These are phyloP conservation scores for Colletotrichum australisinense DNA, from an alignment of 2,329 filamentous ascomycete genomes.

Conservation along the genomic window DNA sequence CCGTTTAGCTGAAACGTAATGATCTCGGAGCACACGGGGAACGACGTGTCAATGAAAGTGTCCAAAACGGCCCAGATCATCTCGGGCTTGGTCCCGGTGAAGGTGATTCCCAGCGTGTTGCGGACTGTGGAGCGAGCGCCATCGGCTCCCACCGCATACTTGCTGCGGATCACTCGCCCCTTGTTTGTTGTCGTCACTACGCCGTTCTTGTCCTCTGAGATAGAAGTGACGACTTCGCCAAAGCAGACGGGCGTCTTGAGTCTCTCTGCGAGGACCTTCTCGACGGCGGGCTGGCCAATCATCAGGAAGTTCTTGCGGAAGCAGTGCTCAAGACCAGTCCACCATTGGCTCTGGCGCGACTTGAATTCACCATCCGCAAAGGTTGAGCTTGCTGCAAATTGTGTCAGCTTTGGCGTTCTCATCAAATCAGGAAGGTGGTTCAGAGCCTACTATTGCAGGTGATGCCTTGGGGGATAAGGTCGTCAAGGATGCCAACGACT, in stretches of 20 bases:
- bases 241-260: constrained; percentile 50
- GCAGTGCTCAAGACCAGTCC: constrained; percentile 56
- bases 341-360: constrained; percentile 60
- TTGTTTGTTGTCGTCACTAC: constrained; percentile 44
- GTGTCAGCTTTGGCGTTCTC: not conserved
- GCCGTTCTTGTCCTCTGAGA: constrained; percentile 41
- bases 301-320: constrained; percentile 61
- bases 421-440: not conserved
- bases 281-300: constrained; percentile 60
- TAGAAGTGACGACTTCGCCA: constrained; percentile 48
- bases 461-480: constrained; percentile 54
- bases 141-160: constrained; percentile 63
- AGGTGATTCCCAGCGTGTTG: constrained; percentile 49
- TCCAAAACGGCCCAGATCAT: constrained; percentile 63
- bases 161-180: constrained; percentile 46
- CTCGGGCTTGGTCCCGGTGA: constrained; percentile 59
- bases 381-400: constrained; percentile 55
- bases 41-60: constrained; percentile 61
- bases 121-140: constrained; percentile 62
- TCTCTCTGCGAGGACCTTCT: constrained; percentile 49
- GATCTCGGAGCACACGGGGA: constrained; percentile 57
- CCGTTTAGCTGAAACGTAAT: constrained; percentile 59
- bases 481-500: constrained; percentile 54
- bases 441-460: constrained; percentile 58
- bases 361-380: constrained; percentile 59